These are phyloP conservation scores for Fusarium fujikuroi DNA, from an alignment of 2,329 filamentous ascomycete genomes.

Conservation along the genomic window DNA sequence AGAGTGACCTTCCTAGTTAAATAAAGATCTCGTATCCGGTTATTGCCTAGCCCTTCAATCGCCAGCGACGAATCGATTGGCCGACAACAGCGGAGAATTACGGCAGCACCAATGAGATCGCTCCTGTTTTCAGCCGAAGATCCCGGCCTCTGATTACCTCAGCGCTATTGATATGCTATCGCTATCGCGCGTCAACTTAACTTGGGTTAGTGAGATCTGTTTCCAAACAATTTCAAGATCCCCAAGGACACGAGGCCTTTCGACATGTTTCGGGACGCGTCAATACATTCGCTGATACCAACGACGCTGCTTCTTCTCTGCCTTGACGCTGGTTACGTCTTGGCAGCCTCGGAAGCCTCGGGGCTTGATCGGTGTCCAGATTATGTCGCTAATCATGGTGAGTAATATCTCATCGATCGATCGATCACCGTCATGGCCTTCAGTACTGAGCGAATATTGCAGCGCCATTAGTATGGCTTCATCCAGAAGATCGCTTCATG, in stretches of 20 bases:
- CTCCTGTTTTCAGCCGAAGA: background rate
- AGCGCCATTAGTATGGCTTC: conserved; percentile 50
- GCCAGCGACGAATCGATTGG: background rate
- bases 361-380: conserved; percentile 39
- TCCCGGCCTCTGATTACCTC: conserved; percentile 25
- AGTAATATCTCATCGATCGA: conserved; percentile 7
- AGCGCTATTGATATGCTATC: conserved; percentile 1
- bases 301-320: conserved; percentile 6
- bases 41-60: background rate
- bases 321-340: conserved; percentile 5
- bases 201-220: conserved; percentile 9
- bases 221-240: conserved; percentile 2
- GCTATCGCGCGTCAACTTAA: conserved; percentile 10
- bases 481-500: conserved; percentile 47
- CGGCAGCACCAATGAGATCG: conserved; percentile 3
- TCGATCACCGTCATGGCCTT: background rate
- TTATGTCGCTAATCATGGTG: conserved; percentile 47
- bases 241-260: background rate
- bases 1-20: background rate
- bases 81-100: background rate
- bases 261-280: conserved; percentile 12
- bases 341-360: conserved; percentile 15
- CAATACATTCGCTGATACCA: background rate
- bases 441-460: background rate
- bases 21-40: background rate